Evolutionary conservation across 208 protist species (phyloP).

Genomic region (Entamoeba dispar): DNA sequence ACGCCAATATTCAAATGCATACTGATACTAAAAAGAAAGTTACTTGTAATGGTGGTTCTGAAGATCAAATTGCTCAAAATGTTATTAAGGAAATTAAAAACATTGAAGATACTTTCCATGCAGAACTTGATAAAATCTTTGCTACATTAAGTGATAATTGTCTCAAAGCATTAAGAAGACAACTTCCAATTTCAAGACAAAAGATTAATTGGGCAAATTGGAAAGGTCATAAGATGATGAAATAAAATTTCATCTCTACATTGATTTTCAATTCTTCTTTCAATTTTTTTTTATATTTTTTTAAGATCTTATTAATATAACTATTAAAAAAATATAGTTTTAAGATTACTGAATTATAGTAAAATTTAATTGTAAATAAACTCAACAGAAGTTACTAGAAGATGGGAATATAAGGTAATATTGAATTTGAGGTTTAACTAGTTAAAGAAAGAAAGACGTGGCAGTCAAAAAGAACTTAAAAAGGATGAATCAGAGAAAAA

Average conservation of each 20-base stretch:
- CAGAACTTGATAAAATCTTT: background rate
- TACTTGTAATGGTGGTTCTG: background rate
- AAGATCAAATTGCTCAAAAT: background rate
- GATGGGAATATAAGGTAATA: too few relatives aligned
- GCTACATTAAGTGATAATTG: background rate
- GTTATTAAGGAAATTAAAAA: background rate
- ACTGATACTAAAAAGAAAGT: background rate
- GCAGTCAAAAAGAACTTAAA: too few relatives aligned
- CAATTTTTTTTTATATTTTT: background rate
- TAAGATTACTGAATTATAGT: too few relatives aligned
- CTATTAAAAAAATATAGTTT: too few relatives aligned
- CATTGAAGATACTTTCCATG: background rate
- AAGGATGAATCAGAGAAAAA: too few relatives aligned
- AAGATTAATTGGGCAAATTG: background rate
- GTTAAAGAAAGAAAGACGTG: too few relatives aligned
- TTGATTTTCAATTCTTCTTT: background rate
- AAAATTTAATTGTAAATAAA: too few relatives aligned
- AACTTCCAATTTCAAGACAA: background rate
- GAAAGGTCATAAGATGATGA: background rate
- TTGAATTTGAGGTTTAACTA: too few relatives aligned
- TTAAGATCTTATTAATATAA: too few relatives aligned
- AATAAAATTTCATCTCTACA: background rate
- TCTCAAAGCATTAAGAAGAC: background rate
- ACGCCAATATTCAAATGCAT: background rate
- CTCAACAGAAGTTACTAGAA: too few relatives aligned